These are phyloP conservation scores for Glycine latifolia DNA, from an alignment of 306 rosid species.

Conservation along the genomic window DNA sequence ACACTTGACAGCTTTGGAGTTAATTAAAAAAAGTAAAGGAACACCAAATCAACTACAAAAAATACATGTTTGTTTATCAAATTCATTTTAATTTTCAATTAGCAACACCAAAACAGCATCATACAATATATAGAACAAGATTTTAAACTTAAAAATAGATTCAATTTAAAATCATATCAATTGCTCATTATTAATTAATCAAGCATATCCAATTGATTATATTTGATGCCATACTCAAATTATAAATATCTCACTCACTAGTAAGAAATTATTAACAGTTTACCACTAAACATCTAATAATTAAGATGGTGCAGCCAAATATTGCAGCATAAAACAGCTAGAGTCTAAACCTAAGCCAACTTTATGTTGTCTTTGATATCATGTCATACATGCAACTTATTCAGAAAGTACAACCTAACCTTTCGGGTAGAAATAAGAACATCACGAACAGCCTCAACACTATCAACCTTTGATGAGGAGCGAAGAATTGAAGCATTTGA, in stretches of 20 bases:
- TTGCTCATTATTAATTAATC: conserved; percentile 20
- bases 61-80: neutral
- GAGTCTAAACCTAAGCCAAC: conserved; percentile 30
- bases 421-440: conserved; percentile 65
- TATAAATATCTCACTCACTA: conserved; percentile 13
- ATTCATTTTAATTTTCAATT: conserved; percentile 18
- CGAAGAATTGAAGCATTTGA: conserved; percentile 67
- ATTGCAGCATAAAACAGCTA: conserved; percentile 38
- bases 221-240: conserved; percentile 4
- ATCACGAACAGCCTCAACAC: conserved; percentile 63
- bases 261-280: conserved; percentile 34
- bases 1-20: conserved; percentile 31
- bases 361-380: conserved; percentile 29
- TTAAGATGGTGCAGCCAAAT: conserved; percentile 23
- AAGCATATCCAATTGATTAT: conserved; percentile 21
- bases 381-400: conserved; percentile 41
- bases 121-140: conserved; percentile 2
- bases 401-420: conserved; percentile 63
- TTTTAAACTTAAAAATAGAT: neutral
- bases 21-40: conserved; percentile 18
- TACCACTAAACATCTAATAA: conserved; percentile 38
- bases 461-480: conserved; percentile 60
- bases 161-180: conserved; percentile 33
- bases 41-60: conserved; percentile 28
- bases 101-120: conserved; percentile 24